Percentiles rank a stretch among this genome's conserved stretches.
Evolutionary conservation across 129 eudicot species (phyloP).

Genomic region (Flaveria bidentis): DNA sequence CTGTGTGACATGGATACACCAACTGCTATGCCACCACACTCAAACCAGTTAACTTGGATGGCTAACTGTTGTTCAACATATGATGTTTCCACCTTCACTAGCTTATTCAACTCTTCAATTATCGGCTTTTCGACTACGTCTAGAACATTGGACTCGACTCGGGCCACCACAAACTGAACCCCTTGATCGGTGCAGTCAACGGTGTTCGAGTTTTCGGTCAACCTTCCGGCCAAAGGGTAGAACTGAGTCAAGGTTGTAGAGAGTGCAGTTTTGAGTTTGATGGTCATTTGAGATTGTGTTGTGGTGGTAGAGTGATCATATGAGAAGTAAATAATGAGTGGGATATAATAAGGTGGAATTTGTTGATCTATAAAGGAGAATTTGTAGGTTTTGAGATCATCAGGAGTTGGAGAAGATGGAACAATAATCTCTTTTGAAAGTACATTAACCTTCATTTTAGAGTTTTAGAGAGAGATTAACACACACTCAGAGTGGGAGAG

Average conservation of each 20-base stretch:
- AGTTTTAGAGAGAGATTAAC: not conserved
- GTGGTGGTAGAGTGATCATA: constrained; percentile 23
- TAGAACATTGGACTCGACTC: constrained; percentile 24
- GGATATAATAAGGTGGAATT: constrained; percentile 27
- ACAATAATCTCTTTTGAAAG: constrained; percentile 37
- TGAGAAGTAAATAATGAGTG: constrained; percentile 41
- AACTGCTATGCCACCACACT: constrained; percentile 48
- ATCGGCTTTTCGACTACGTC: constrained; percentile 24
- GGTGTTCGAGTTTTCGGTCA: constrained; percentile 23
- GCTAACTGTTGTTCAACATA: constrained; percentile 45
- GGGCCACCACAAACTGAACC: constrained; percentile 35
- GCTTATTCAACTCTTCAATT: constrained; percentile 31
- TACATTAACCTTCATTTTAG: constrained; percentile 39
- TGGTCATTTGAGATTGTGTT: constrained; percentile 31
- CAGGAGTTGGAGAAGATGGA: constrained; percentile 47
- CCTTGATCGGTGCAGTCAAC: constrained; percentile 45
- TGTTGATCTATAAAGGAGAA: constrained; percentile 42
- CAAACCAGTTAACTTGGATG: constrained; percentile 45
- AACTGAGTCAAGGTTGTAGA: constrained; percentile 41
- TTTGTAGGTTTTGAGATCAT: constrained; percentile 34
- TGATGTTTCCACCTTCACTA: constrained; percentile 22
- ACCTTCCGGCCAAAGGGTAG: constrained; percentile 54
- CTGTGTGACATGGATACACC: constrained; percentile 44
- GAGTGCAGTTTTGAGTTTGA: constrained; percentile 42
- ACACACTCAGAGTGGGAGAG: not conserved